These are phyloP conservation scores for Dictyophora rubrovolvata DNA, from an alignment of 768 basidiomycete genomes.

Conservation along the genomic window DNA sequence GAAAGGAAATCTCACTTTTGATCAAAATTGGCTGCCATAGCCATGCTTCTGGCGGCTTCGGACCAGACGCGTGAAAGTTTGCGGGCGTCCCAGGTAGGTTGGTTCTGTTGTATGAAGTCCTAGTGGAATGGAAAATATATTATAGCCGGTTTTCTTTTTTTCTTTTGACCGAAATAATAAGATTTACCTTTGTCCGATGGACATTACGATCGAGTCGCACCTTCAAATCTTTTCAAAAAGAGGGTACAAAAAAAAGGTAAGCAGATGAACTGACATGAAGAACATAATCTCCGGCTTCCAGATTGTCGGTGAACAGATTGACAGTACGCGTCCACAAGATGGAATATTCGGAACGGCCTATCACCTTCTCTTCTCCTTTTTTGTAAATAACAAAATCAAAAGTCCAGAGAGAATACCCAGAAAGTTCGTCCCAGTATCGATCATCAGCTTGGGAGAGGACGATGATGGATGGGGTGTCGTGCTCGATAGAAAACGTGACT, in stretches of 20 bases:
- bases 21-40: constrained; percentile 11
- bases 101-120: neutral
- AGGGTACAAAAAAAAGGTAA: neutral
- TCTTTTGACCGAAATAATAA: no score
- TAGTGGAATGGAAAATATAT: neutral
- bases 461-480: constrained; percentile 33
- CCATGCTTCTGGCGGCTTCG: constrained; percentile 9
- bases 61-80: constrained; percentile 3
- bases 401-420: constrained; percentile 34
- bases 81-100: constrained; percentile 1
- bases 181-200: constrained; percentile 3
- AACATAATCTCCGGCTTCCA: constrained; percentile 23
- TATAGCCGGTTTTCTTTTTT: neutral
- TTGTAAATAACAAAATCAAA: constrained; percentile 44
- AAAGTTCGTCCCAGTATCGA: constrained; percentile 39
- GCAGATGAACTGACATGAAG: constrained; percentile 17
- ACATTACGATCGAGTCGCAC: constrained; percentile 7
- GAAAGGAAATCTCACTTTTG: neutral
- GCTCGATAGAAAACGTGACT: constrained; percentile 38
- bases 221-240: neutral
- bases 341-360: constrained; percentile 15
- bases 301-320: constrained; percentile 12
- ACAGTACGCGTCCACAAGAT: constrained; percentile 18
- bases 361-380: constrained; percentile 28
- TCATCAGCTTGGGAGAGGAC: constrained; percentile 43